Evolutionary conservation across 176 grass and related monocot genomes (phyloP).

Genomic region (Miscanthus lutarioriparius): DNA sequence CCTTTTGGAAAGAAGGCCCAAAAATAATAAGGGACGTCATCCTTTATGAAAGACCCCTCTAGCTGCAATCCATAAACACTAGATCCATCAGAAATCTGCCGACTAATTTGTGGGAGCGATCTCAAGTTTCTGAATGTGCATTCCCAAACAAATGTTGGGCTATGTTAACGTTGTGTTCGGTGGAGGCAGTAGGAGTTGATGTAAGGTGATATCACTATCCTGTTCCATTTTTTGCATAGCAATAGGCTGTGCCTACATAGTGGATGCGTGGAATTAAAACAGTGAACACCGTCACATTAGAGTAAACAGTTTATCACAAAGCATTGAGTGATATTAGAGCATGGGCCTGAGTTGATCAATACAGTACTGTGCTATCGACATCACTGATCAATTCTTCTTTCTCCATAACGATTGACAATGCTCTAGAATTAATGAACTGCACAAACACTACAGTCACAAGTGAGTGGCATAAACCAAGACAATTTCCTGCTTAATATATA

Average conservation of each 20-base stretch:
- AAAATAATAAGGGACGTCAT: slow-evolving; percentile 71
- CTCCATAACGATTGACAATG: neutral
- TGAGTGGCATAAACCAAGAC: neutral
- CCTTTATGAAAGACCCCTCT: slow-evolving; percentile 81
- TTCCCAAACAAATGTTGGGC: neutral
- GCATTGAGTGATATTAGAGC: neutral
- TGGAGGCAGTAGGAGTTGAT: neutral
- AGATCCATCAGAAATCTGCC: neutral
- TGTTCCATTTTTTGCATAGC: neutral
- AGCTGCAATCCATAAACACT: slow-evolving; percentile 53
- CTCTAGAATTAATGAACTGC: neutral
- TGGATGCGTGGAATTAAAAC: neutral
- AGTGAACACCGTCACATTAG: neutral
- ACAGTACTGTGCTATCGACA: neutral
- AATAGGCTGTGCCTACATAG: neutral
- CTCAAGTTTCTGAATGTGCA: neutral
- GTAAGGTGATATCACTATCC: neutral
- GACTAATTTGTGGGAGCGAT: neutral
- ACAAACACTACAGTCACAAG: neutral
- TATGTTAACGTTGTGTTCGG: neutral
- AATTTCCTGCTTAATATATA: neutral
- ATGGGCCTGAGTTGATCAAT: neutral
- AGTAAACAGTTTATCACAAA: neutral
- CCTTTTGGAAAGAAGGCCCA: slow-evolving; percentile 92
- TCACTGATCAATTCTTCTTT: neutral